Percentiles rank a stretch among this genome's conserved stretches.
phyloP scores from a whole-genome alignment of 164 flowering plant genomes.

The Stephania japonica region DNA sequence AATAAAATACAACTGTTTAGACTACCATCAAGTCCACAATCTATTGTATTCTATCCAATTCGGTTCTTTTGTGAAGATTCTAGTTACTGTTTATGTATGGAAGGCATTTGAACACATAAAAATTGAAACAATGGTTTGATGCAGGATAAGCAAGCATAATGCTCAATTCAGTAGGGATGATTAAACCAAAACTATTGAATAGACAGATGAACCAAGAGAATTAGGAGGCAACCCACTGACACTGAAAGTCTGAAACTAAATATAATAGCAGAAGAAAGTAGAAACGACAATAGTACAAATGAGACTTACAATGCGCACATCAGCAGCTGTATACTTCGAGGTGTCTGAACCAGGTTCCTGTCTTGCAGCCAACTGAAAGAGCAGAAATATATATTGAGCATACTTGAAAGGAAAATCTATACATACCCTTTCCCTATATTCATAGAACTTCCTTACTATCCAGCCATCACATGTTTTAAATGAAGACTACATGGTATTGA shows the following conservation, averaged over 20 bases:
- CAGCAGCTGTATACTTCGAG: constrained; percentile 89
- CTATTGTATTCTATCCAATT: neutral
- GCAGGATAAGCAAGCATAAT: neutral
- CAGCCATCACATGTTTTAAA: neutral
- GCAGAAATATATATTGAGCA: neutral
- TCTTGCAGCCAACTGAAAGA: constrained; percentile 60
- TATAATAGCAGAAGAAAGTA: neutral
- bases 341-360: constrained; percentile 76
- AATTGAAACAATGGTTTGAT: neutral
- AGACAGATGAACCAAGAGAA: neutral
- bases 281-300: constrained; percentile 2
- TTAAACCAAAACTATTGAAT: neutral
- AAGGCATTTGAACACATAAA: neutral
- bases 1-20: neutral
- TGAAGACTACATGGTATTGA: neutral
- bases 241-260: neutral
- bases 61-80: neutral
- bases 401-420: neutral
- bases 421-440: neutral
- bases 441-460: neutral
- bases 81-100: neutral
- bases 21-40: neutral
- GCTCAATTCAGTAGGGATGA: neutral
- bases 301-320: constrained; percentile 91
- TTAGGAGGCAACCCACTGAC: neutral